These are phyloP conservation scores for Chalara sp. DNA, from an alignment of 2,329 filamentous ascomycete species.

Conservation along the genomic window DNA sequence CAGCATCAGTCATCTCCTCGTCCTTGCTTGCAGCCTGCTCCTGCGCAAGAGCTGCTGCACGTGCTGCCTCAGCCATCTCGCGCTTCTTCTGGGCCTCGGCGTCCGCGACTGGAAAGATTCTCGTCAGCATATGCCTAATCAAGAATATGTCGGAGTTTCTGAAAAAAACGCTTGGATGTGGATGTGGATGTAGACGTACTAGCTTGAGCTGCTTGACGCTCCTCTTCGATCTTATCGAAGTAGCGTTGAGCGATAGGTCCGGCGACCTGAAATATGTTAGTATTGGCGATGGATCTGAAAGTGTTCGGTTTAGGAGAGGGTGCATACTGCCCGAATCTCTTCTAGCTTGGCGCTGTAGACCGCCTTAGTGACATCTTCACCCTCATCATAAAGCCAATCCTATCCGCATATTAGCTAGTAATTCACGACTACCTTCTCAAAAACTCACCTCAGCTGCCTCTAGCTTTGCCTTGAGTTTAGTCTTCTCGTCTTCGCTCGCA, in stretches of 20 bases:
- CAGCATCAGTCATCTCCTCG: slow-evolving; percentile 60
- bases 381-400: slow-evolving; percentile 98
- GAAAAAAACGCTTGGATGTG: neutral
- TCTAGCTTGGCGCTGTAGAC: slow-evolving; percentile 94
- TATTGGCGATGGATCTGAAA: neutral
- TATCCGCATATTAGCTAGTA: slow-evolving; percentile 32
- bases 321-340: slow-evolving; percentile 69
- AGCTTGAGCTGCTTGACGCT: slow-evolving; percentile 73
- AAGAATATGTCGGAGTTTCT: neutral
- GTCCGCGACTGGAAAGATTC: slow-evolving; percentile 37
- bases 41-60: slow-evolving; percentile 39
- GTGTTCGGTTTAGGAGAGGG: neutral
- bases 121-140: neutral
- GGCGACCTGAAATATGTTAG: slow-evolving; percentile 41
- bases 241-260: slow-evolving; percentile 91
- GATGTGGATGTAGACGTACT: neutral
- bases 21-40: slow-evolving; percentile 37
- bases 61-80: slow-evolving; percentile 36
- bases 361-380: slow-evolving; percentile 89
- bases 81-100: slow-evolving; percentile 41
- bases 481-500: slow-evolving; percentile 86
- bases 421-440: neutral
- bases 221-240: slow-evolving; percentile 87
- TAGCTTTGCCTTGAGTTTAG: slow-evolving; percentile 76
- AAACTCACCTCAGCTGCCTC: slow-evolving; percentile 74